Evolutionary conservation across 169 alveolate genomes (phyloP).

Genomic region (Plasmodium falciparum): DNA sequence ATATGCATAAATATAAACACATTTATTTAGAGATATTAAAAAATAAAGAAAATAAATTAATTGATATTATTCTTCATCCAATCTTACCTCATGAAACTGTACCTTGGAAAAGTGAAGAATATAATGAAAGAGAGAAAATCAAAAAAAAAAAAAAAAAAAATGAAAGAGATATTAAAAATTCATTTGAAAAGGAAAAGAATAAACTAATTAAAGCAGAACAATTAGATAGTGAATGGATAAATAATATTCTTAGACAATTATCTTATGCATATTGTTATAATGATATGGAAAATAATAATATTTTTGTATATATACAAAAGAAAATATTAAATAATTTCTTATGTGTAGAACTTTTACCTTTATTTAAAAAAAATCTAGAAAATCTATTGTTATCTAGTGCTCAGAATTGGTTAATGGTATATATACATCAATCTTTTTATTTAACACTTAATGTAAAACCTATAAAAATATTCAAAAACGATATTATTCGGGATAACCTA

Average conservation of each 20-base stretch:
- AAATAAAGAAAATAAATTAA: slow-evolving; percentile 78
- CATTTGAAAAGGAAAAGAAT: slow-evolving; percentile 78
- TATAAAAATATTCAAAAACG: slow-evolving; percentile 19
- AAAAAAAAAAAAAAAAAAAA: slow-evolving; percentile 78
- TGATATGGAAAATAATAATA: slow-evolving; percentile 46
- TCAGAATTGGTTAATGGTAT: slow-evolving; percentile 75
- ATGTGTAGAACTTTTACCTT: slow-evolving; percentile 76
- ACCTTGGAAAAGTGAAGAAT: slow-evolving; percentile 80
- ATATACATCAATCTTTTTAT: slow-evolving; percentile 66
- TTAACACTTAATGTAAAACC: slow-evolving; percentile 61
- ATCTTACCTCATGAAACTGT: slow-evolving; percentile 79
- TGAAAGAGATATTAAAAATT: slow-evolving; percentile 70
- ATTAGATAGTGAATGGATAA: slow-evolving; percentile 79
- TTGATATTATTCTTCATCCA: slow-evolving; percentile 82
- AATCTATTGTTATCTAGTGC: slow-evolving; percentile 67
- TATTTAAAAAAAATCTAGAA: slow-evolving; percentile 74
- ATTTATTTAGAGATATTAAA: slow-evolving; percentile 82
- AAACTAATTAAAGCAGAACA: slow-evolving; percentile 76
- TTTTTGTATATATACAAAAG: slow-evolving; percentile 77
- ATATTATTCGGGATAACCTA: background rate
- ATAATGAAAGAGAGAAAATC: slow-evolving; percentile 76
- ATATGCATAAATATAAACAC: slow-evolving; percentile 64
- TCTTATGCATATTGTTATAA: slow-evolving; percentile 74
- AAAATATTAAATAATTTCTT: slow-evolving; percentile 75
- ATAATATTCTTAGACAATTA: slow-evolving; percentile 78